Conservation (phyloP, 441 rosid species). For the Viola pubescens region DNA sequence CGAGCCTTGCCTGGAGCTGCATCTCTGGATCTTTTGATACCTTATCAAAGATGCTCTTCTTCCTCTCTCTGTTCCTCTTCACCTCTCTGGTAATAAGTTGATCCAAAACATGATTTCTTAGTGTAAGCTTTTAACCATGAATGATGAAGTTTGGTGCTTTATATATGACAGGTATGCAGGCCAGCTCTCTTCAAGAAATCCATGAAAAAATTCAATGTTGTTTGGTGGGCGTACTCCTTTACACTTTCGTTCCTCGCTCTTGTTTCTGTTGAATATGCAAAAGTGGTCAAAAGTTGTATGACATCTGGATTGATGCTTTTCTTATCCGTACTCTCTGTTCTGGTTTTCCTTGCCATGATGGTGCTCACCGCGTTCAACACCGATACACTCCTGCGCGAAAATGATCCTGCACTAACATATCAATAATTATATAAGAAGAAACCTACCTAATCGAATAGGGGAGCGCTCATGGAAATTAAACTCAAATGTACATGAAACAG, state of each 20-base stretch:
- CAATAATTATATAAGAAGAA: too few relatives aligned
- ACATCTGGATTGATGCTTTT: conserved; percentile 32
- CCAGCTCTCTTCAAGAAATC: conserved; percentile 56
- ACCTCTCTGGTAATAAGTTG: conserved; percentile 27
- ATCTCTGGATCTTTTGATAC: conserved; percentile 46
- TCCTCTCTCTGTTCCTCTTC: conserved; percentile 49
- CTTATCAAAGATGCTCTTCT: conserved; percentile 57
- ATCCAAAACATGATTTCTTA: too few relatives aligned
- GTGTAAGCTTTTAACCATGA: too few relatives aligned
- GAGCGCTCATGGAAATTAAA: too few relatives aligned
- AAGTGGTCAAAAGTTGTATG: conserved; percentile 28
- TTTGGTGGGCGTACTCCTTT: conserved; percentile 66
- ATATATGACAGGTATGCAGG: conserved; percentile 36
- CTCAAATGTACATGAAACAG: too few relatives aligned
- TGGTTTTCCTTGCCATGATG: conserved; percentile 41
- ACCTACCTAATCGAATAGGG: too few relatives aligned
- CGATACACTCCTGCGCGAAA: conserved; percentile 21
- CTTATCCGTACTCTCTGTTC: conserved; percentile 37
- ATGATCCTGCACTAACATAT: conserved; percentile 22
- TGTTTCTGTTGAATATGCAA: conserved; percentile 41
- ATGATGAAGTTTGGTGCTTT: not conserved
- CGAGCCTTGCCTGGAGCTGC: conserved; percentile 56
- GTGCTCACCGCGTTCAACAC: conserved; percentile 37
- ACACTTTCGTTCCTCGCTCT: conserved; percentile 43
- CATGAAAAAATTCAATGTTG: conserved; percentile 47